Evolutionary conservation across 176 grass and related monocot species (phyloP), one percentile per base, ranked within the genome.

Genomic region (Panicum miliaceum): DNA sequence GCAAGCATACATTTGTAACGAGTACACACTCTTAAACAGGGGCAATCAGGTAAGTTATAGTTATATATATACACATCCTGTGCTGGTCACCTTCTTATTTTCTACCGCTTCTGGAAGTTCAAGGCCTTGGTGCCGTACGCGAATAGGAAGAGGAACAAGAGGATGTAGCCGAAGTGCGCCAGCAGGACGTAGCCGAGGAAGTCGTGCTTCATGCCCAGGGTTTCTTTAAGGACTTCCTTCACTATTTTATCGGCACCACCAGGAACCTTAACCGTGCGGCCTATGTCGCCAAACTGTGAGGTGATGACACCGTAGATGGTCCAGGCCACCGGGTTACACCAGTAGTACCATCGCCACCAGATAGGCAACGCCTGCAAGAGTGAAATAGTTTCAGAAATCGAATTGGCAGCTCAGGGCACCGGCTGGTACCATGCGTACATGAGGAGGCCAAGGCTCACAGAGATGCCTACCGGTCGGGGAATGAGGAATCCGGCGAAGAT

Each of bases 301-400:
- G 41, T 61, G 18, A 88, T 62, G 13, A 90, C 54, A 18, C 93
- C 93, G 54, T 95, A 92, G 63, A 90, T 86, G 32, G 82, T 84
- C 90, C 90, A 95, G 18, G 93, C n/a, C 29, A 92, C 74, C 18
- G 93, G 93, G 64, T 90, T 42, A 56, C 61, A 79, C 93, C 93
- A 95, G 75, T 92, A 95, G 83, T 75, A 95, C 93, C 93, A 95
- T 77, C 93, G 90, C 93, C 93, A 95, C 93, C 93, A 95, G 64
- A 89, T 4, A 29, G 93, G 93, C 40, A 95, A 85, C 7, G 22
- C 22, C 93, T 95, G 64, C 45, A 60, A 84, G 29, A 80, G 38
- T 3, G 5, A 58, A 80, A 64, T 32, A 56, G 20, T 71, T 35
- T 36, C 15, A 65, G 19, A 73, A 48, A 62, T 51, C 42, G 43